Evolutionary conservation across 306 rosid species (phyloP).

Genomic region (Inga leiocalycina): DNA sequence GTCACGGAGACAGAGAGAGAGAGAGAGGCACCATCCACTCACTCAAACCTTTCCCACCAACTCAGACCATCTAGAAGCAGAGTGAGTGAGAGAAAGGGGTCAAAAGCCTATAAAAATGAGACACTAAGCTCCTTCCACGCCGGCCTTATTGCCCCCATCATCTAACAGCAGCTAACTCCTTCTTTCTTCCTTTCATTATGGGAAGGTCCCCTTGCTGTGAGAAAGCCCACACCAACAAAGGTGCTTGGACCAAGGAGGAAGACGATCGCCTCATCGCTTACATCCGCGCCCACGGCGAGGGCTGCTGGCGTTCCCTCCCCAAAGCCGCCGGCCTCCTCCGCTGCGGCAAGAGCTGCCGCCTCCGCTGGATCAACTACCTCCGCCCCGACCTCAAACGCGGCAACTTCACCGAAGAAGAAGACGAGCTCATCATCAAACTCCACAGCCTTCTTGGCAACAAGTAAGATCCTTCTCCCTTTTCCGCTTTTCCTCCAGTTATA

Average conservation of each 20-base stretch:
- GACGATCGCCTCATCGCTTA: slow-evolving; percentile 91
- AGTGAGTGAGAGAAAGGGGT: slow-evolving; percentile 31
- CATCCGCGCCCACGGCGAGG: slow-evolving; percentile 93
- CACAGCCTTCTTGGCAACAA: slow-evolving; percentile 97
- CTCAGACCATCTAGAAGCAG: slow-evolving; percentile 94
- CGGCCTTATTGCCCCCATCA: slow-evolving; percentile 43
- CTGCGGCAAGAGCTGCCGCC: slow-evolving; percentile 95
- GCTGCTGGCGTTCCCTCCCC: slow-evolving; percentile 98
- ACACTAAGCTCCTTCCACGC: slow-evolving; percentile 40
- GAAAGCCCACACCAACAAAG: slow-evolving; percentile 98
- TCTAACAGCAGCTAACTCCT: too few species aligned
- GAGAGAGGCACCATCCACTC: slow-evolving; percentile 63
- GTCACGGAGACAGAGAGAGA: background rate
- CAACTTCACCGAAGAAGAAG: slow-evolving; percentile 92
- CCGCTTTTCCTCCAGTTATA: too few species aligned
- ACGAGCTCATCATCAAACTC: slow-evolving; percentile 97
- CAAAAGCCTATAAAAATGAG: slow-evolving; percentile 77
- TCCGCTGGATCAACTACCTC: slow-evolving; percentile 97
- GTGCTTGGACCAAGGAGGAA: slow-evolving; percentile 99
- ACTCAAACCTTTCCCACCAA: slow-evolving; percentile 93
- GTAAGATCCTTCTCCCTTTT: slow-evolving; percentile 37
- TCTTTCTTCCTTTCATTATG: slow-evolving; percentile 28
- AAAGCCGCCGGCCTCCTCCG: slow-evolving; percentile 98
- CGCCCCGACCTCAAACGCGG: slow-evolving; percentile 98
- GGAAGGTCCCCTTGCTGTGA: slow-evolving; percentile 99